Conservation (phyloP, 495 filamentous ascomycete genomes). For the Talaromyces proteolyticus region DNA sequence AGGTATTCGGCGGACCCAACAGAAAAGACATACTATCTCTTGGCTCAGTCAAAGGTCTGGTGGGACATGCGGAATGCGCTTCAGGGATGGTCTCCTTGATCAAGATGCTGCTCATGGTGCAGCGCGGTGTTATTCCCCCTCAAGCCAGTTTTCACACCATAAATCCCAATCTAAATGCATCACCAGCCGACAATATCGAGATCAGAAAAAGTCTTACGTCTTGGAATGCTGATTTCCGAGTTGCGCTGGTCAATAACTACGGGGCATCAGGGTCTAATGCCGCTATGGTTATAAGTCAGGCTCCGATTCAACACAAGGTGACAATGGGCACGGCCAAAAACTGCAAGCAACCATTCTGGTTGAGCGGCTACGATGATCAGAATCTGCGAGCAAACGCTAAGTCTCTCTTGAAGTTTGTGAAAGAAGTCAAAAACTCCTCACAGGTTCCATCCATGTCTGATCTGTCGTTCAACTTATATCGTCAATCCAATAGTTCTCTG, state of each 20-base stretch:
- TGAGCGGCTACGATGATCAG: slow-evolving; percentile 20
- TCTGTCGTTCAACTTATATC: slow-evolving; percentile 11
- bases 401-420: slow-evolving; percentile 8
- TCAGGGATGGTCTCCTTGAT: slow-evolving; percentile 40
- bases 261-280: slow-evolving; percentile 42
- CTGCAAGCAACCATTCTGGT: slow-evolving; percentile 23
- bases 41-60: slow-evolving; percentile 41
- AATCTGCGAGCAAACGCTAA: slow-evolving; percentile 11
- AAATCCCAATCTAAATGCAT: slow-evolving; percentile 28
- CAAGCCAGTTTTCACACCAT: slow-evolving; percentile 33
- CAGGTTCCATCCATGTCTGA: slow-evolving; percentile 3
- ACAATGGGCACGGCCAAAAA: neutral
- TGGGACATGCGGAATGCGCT: slow-evolving; percentile 47
- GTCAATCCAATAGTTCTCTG: slow-evolving; percentile 14
- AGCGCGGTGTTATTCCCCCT: slow-evolving; percentile 29
- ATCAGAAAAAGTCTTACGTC: slow-evolving; percentile 21
- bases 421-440: neutral
- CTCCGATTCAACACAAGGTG: neutral
- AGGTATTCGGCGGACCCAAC: slow-evolving; percentile 20
- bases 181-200: slow-evolving; percentile 26
- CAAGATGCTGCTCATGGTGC: slow-evolving; percentile 45
- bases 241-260: slow-evolving; percentile 41
- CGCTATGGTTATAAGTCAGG: slow-evolving; percentile 22
- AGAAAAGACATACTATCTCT: slow-evolving; percentile 12
- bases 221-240: slow-evolving; percentile 26